Base-by-base conservation (phyloP, 2,329 filamentous ascomycete genomes). In the Mycosphaerella sp. region DNA sequence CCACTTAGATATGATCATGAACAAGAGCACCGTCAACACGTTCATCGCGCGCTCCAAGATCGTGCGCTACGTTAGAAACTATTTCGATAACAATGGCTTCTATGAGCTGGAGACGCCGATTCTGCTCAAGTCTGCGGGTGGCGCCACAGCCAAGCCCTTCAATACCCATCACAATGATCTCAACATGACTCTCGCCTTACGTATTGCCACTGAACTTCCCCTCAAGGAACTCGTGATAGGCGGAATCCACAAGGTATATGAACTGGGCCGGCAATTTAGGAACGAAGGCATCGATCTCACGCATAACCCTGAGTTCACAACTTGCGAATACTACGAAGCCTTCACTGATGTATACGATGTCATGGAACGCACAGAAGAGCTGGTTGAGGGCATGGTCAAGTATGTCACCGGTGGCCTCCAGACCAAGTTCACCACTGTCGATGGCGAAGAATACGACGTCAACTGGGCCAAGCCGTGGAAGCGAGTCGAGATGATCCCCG, bases 241-340 rank as follows among this genome's bases (percentile, higher is more conserved):
- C 65, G 93, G 91, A 53, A 79, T 97, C 37, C 88, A 95, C 75
- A 83, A 87, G 63, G 93, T 98, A 12, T 98, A 95, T 72, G 93
- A 98, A 70, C 82, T 98, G 57, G 93, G 93, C 59, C 85, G 89
- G 60, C 89, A 95, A 69, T 98, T 98, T 81, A 79, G 93, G 64
- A 98, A 98, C 66, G 90, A 95, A 71, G 85, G 86, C 53, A 85
- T 89, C 58, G 89, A 95, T 69, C 76, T 93, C 44, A 98, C 93
- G 6, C 93, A 98, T 78, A 98, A 97, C 76, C 93, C 87, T 35
- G 93, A 98, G 70, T 98, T 98, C 76, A 98, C 93, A 39, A 95
- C 89, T 21, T 88, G 89, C 70, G 93, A 98, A 71, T 97, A 97
- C 74, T 98, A 98, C 73, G 84, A 87, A 80, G 91, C 93, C 3